These are phyloP conservation scores for Cystofilobasidium capitatum DNA, from an alignment of 768 basidiomycete species.

Conservation along the genomic window DNA sequence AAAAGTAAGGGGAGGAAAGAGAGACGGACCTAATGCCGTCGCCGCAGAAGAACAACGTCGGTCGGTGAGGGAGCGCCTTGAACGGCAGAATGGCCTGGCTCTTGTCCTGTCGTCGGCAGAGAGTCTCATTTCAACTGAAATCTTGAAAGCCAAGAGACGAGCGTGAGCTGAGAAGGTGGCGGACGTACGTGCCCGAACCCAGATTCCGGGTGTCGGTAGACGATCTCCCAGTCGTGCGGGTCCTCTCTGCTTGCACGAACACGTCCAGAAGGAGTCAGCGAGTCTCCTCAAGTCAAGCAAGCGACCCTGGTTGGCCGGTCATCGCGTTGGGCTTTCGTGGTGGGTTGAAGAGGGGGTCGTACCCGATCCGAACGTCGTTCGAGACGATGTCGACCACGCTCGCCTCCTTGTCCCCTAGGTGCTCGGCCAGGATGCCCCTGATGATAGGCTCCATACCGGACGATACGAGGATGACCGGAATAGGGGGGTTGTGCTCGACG, in stretches of 20 bases:
- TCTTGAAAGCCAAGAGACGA: background rate
- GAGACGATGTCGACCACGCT: conserved; percentile 78
- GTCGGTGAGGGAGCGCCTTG: conserved; percentile 54
- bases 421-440: conserved; percentile 71
- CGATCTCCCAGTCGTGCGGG: conserved; percentile 23
- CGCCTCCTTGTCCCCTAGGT: conserved; percentile 63
- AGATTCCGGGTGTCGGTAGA: conserved; percentile 21
- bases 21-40: conserved; percentile 72
- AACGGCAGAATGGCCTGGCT: conserved; percentile 89
- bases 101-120: conserved; percentile 63
- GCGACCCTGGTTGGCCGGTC: no score
- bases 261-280: background rate
- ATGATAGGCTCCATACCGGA: conserved; percentile 93
- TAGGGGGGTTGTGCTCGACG: conserved; percentile 49
- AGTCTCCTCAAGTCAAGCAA: no score
- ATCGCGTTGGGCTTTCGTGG: no score
- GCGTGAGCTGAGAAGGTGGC: conserved; percentile 1
- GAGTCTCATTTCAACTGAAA: background rate
- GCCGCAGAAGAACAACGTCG: conserved; percentile 89
- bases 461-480: conserved; percentile 88
- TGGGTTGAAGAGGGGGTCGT: conserved; percentile 30
- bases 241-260: background rate
- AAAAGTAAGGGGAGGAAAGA: background rate
- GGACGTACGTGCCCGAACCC: conserved; percentile 20
- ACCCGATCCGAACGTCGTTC: conserved; percentile 72